A percentile compares a stretch with the other conserved stretches of the same genome.
Conservation (phyloP, 1,139 yeast species). For the Arxiozyma telluris region DNA sequence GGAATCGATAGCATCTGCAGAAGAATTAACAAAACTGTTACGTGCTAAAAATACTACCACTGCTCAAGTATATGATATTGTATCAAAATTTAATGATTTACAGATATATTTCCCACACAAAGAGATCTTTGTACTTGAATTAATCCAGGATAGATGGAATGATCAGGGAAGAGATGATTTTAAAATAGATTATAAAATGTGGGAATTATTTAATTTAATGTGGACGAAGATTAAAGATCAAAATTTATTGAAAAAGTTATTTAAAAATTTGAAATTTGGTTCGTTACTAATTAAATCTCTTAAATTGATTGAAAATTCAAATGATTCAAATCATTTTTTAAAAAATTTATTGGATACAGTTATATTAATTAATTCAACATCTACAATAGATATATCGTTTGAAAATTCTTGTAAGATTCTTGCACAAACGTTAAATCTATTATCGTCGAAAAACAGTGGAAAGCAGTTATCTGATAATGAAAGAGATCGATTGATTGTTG, state of each 20-base stretch:
- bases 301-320: conserved; percentile 7
- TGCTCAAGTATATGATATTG: conserved; percentile 36
- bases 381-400: conserved; percentile 20
- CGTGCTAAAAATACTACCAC: conserved; percentile 44
- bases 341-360: conserved; percentile 18
- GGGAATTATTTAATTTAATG: conserved; percentile 40
- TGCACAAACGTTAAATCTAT: conserved; percentile 14
- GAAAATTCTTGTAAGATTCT: conserved; percentile 20
- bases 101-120: conserved; percentile 53
- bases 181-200: conserved; percentile 36
- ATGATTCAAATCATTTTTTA: conserved; percentile 8
- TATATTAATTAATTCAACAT: conserved; percentile 21
- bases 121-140: conserved; percentile 51
- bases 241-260: conserved; percentile 26
- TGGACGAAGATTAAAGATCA: conserved; percentile 33
- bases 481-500: conserved; percentile 11
- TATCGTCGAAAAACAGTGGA: neutral
- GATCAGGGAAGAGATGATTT: conserved; percentile 38
- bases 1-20: conserved; percentile 31
- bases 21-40: conserved; percentile 52
- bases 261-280: conserved; percentile 35
- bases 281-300: conserved; percentile 20
- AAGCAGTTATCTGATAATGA: neutral
- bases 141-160: conserved; percentile 57
- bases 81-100: conserved; percentile 36